A percentile compares a stretch with the other conserved stretches of the same genome.
phyloP scores from a whole-genome alignment of 1,284 basidiomycete genomes.

The Porogramme epimiltina region DNA sequence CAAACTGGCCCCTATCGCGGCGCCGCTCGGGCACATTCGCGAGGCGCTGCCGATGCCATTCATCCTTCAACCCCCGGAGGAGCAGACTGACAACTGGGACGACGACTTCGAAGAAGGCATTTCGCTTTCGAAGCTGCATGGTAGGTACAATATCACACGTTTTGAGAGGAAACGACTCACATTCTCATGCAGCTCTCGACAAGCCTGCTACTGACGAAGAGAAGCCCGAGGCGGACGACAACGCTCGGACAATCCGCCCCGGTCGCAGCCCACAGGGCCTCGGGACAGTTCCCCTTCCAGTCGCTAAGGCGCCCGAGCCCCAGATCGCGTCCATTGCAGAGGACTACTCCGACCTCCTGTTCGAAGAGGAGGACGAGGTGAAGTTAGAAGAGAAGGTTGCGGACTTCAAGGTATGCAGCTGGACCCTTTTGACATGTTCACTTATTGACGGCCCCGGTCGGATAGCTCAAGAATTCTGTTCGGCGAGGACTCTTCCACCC shows the following conservation, averaged over 20 bases:
- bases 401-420: slow-evolving; percentile 70
- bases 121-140: slow-evolving; percentile 82
- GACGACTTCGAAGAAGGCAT: slow-evolving; percentile 96
- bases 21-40: slow-evolving; percentile 29
- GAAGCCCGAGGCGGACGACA: slow-evolving; percentile 67
- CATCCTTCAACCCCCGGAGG: slow-evolving; percentile 68
- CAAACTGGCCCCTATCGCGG: slow-evolving; percentile 17
- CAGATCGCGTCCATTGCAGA: slow-evolving; percentile 72
- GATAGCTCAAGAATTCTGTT: slow-evolving; percentile 75
- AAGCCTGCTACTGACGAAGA: slow-evolving; percentile 62
- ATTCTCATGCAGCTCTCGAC: slow-evolving; percentile 55
- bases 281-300: slow-evolving; percentile 41
- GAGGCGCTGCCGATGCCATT: slow-evolving; percentile 37
- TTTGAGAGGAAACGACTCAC: slow-evolving; percentile 1
- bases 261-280: slow-evolving; percentile 62
- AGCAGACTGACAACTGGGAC: slow-evolving; percentile 95
- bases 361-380: slow-evolving; percentile 69
- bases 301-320: slow-evolving; percentile 60
- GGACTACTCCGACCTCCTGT: slow-evolving; percentile 87
- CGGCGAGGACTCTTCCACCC: slow-evolving; percentile 83
- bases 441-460: not conserved
- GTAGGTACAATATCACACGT: slow-evolving; percentile 35
- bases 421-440: not conserved
- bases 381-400: slow-evolving; percentile 76
- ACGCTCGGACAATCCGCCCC: slow-evolving; percentile 77